A percentile compares a stretch with the other conserved stretches of the same genome.
phyloP scores from a whole-genome alignment of 1,139 yeast species.

The Blastobotrys illinoisensis region DNA sequence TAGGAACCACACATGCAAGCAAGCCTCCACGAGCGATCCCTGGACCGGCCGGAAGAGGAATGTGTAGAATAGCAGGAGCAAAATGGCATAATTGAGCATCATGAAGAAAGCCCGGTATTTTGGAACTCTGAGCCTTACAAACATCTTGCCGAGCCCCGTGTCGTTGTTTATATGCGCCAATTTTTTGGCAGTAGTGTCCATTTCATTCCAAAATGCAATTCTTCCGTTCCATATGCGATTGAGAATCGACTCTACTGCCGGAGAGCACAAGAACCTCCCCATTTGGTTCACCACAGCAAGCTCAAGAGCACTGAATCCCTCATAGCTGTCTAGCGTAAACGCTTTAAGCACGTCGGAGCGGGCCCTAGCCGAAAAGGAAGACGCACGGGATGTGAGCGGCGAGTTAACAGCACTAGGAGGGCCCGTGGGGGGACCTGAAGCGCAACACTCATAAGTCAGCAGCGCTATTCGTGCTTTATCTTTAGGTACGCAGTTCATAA shows the following conservation, averaged over 20 bases:
- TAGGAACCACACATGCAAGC: conserved; percentile 30
- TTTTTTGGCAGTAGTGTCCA: conserved; percentile 24
- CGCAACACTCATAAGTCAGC: conserved; percentile 25
- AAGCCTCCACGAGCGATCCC: conserved; percentile 20
- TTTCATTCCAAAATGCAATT: conserved; percentile 32
- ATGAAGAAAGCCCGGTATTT: conserved; percentile 29
- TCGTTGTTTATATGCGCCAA: conserved; percentile 18
- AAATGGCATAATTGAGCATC: conserved; percentile 28
- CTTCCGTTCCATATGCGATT: conserved; percentile 32
- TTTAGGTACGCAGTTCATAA: conserved; percentile 23
- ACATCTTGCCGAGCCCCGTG: conserved; percentile 16
- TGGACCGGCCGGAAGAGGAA: conserved; percentile 19
- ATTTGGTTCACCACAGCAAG: conserved; percentile 28
- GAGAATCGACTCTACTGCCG: conserved; percentile 26
- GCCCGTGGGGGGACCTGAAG: neutral
- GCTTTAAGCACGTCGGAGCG: neutral
- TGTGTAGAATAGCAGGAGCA: conserved; percentile 27
- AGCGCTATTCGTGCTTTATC: conserved; percentile 25
- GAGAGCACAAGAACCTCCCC: conserved; percentile 26
- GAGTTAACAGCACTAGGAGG: neutral
- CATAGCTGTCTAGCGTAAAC: conserved; percentile 11
- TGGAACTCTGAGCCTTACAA: conserved; percentile 32
- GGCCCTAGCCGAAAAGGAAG: neutral
- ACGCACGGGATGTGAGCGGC: neutral
- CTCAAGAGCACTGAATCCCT: conserved; percentile 27